Conservation (phyloP, 208 protist species). For the Leishmania tropica region DNA sequence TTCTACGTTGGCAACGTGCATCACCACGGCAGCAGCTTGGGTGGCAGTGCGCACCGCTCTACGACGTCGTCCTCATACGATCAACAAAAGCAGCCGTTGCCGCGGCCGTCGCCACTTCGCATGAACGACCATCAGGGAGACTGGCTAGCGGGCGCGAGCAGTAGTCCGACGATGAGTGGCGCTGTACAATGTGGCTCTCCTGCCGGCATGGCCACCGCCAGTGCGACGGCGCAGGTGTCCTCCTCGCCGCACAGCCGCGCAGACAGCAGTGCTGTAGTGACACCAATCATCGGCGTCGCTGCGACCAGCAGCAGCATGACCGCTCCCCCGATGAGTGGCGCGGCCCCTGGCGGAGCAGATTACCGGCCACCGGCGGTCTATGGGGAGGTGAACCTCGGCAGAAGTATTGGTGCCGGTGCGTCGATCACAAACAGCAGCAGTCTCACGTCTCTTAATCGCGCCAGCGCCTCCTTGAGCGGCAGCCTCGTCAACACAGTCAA, state of each 20-base stretch:
- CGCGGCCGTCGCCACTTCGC: constrained; percentile 7
- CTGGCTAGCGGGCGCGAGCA: not conserved
- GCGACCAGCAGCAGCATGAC: not conserved
- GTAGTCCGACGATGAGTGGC: not conserved
- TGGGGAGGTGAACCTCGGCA: constrained; percentile 5
- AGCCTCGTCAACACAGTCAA: not conserved
- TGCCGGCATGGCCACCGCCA: not conserved
- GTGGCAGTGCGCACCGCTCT: not conserved
- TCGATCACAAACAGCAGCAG: not conserved
- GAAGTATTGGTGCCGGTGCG: not conserved
- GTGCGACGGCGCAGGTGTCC: constrained; percentile 1
- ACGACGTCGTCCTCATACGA: not conserved
- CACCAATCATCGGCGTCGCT: not conserved
- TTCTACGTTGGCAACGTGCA: constrained; percentile 7
- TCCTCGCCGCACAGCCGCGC: constrained; percentile 18
- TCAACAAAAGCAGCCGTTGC: constrained; percentile 2
- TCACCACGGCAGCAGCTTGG: not conserved
- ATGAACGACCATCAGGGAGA: not conserved
- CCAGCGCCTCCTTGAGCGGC: not conserved
- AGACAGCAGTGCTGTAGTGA: constrained; percentile 1
- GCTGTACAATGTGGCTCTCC: not conserved
- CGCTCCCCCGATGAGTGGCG: not conserved
- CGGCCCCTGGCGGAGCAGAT: not conserved
- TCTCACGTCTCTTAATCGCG: not conserved
- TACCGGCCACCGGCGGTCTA: constrained; percentile 25